Evolutionary conservation across 2,329 filamentous ascomycete genomes (phyloP), one percentile per base, ranked within the genome.

Genomic region (Aspergillus chevalieri): DNA sequence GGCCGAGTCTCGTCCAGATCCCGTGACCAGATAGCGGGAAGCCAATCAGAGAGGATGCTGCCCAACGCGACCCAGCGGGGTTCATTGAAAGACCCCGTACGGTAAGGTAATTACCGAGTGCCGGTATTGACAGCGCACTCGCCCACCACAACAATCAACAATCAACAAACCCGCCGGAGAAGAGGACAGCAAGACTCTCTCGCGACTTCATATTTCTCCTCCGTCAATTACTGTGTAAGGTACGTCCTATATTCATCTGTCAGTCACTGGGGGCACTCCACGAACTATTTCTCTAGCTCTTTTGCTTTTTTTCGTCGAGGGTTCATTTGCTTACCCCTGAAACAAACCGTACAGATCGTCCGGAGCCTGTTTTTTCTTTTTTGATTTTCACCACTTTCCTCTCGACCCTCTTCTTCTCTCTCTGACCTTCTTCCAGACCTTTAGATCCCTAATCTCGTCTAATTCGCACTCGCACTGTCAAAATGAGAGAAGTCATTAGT

Each of bases 401-500:
- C 58, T 61, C 52, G 52, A 50, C 41, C 51, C 44, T 46, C 33
- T 17, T 45, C 43, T 43, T 46, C 43, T 52, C 46, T 46, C 38
- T 44, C 46, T 43, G 48, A 52, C 49, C 46, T 51, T 50, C 51
- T 26, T 43, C 7, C 17, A 19, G 19, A 26, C 44, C 28, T 44
- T 41, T 47, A 42, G 51, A 45, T 45, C 34, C 43, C 45, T 34
- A 47, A 52, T 48, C 45, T 51, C 49, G 50, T 33, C 43, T 43
- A 47, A 48, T 54, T 45, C 46, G 51, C 57, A 46, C 64, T 45
- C 46, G 51, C 57, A 46, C 64, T 67, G 69, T 68, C 81, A 91
- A 74, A 73, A 97, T 97, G 92, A 91, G 92, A 87, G 92, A 97
- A 85, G 90, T 97, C 74, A 95, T 97, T 77, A 92, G 87, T 79